These are phyloP conservation scores for Coniochaeta prunicola DNA, from an alignment of 2,329 filamentous ascomycete genomes.

Conservation along the genomic window DNA sequence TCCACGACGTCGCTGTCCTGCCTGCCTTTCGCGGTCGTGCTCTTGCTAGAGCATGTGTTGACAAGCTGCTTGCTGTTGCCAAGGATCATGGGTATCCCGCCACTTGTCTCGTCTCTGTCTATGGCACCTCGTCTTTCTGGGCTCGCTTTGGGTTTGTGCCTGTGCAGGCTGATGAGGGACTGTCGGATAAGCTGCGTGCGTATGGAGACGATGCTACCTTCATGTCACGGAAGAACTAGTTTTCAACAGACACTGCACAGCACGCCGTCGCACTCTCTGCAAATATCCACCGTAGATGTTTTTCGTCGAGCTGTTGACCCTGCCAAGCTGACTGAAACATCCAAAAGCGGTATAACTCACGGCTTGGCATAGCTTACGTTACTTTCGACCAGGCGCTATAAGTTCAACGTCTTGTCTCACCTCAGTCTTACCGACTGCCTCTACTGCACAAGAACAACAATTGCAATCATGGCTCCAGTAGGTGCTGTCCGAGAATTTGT, in stretches of 20 bases:
- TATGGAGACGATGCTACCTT: constrained; percentile 25
- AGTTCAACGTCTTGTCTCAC: neutral
- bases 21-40: constrained; percentile 18
- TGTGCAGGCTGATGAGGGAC: constrained; percentile 9
- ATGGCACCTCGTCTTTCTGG: constrained; percentile 26
- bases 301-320: too few relatives aligned
- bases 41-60: constrained; percentile 16
- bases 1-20: constrained; percentile 27
- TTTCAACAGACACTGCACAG: neutral
- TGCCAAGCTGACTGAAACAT: too few relatives aligned
- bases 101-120: constrained; percentile 26
- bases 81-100: constrained; percentile 13
- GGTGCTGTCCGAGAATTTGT: neutral
- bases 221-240: neutral
- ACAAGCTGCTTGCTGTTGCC: constrained; percentile 16
- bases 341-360: neutral
- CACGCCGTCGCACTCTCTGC: too few relatives aligned
- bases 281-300: too few relatives aligned
- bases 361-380: neutral
- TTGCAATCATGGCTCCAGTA: neutral
- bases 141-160: constrained; percentile 21
- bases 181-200: constrained; percentile 20
- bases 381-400: neutral
- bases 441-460: neutral
- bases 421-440: neutral